phyloP scores from a whole-genome alignment of 805 yeast genomes.

The Zygotorulaspora chibaensis region DNA sequence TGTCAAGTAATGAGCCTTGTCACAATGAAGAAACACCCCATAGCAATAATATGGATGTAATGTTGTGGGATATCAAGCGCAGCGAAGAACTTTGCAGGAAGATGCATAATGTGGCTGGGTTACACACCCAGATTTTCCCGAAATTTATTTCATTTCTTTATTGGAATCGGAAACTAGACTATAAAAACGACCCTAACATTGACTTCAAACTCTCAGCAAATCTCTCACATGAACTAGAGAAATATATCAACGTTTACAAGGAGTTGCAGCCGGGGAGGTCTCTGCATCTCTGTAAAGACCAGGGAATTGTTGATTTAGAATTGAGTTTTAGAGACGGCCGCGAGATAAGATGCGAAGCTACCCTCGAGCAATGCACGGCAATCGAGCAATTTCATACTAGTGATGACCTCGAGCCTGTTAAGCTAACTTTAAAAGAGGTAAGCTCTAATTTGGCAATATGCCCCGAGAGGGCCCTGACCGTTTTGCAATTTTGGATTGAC shows the following conservation, averaged over 20 bases:
- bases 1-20: neutral
- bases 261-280: conserved; percentile 52
- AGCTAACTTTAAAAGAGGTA: conserved; percentile 35
- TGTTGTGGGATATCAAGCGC: conserved; percentile 67
- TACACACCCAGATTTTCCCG: conserved; percentile 42
- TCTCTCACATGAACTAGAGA: conserved; percentile 40
- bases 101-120: conserved; percentile 32
- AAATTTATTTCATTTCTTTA: conserved; percentile 69
- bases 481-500: conserved; percentile 60
- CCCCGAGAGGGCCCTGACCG: conserved; percentile 36
- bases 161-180: conserved; percentile 57
- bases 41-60: conserved; percentile 68
- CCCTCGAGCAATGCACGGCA: conserved; percentile 68
- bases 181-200: conserved; percentile 19
- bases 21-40: conserved; percentile 14
- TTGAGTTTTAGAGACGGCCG: conserved; percentile 49
- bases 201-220: conserved; percentile 46
- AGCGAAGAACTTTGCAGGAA: conserved; percentile 46
- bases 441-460: conserved; percentile 40
- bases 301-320: conserved; percentile 60
- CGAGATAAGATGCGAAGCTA: conserved; percentile 42
- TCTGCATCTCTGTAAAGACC: conserved; percentile 50
- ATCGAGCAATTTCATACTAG: conserved; percentile 44
- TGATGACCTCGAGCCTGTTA: conserved; percentile 4
- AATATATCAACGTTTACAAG: conserved; percentile 44